Conservation (phyloP, 768 basidiomycete genomes). For the Collybia sordida region DNA sequence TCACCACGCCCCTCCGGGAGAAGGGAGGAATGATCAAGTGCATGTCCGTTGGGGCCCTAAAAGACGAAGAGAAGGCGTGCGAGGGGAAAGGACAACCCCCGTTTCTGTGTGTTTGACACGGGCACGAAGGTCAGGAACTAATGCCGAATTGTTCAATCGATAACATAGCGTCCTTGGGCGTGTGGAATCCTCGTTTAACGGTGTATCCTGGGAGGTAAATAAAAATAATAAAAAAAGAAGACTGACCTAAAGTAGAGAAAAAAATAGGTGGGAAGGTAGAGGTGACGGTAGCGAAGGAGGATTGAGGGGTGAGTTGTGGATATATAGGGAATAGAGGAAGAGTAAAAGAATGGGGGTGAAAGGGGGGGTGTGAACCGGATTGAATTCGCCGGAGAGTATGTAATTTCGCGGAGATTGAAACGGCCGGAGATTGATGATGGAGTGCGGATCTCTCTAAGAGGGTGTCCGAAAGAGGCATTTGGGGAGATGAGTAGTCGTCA, state of each 20-base stretch:
- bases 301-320: too few relatives aligned
- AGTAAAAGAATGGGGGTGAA: background rate
- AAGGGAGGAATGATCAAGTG: background rate
- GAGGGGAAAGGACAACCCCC: background rate
- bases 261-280: background rate
- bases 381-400: too few relatives aligned
- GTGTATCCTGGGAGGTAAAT: background rate
- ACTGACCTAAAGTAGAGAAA: slow-evolving; percentile 7
- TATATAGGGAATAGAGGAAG: background rate
- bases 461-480: background rate
- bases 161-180: slow-evolving; percentile 1
- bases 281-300: too few relatives aligned
- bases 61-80: background rate
- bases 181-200: slow-evolving; percentile 1
- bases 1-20: too few relatives aligned
- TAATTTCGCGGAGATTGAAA: slow-evolving; percentile 9
- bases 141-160: slow-evolving; percentile 1
- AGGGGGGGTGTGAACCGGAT: background rate
- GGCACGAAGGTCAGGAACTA: background rate
- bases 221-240: too few relatives aligned
- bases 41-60: background rate
- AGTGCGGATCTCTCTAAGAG: slow-evolving; percentile 21
- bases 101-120: background rate
- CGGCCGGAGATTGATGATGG: slow-evolving; percentile 10
- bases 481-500: background rate